Base-by-base conservation (phyloP, 441 rosid genomes). In the Eruca vesicaria region DNA sequence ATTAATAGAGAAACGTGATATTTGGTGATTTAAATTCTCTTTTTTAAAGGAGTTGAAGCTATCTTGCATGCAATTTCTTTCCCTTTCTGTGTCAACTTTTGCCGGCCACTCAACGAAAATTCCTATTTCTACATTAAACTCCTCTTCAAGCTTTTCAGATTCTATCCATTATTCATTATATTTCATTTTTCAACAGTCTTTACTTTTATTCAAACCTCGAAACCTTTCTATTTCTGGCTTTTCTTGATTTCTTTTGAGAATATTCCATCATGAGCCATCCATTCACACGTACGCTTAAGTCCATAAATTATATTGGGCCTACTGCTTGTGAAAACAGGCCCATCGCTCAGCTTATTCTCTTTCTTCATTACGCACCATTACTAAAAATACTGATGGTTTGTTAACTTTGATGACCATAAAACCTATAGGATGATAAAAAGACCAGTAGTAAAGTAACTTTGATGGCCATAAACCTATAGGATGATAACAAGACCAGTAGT, bases 61-160 rank as follows among this genome's bases (percentile, higher is more conserved):
- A 77, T 66, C 72, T 77, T 71, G 77, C 80, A 77, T 77, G 80
- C 80, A 71, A 66, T 71, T 48, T 72, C 19, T 77, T 66, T 71
- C 72, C 26, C 69, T 77, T 66, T 66, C 20, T 71, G 50, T 66
- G 73, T 66, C 80, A 70, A 71, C 68, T 77, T 77, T 77, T 77
- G 80, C 76, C 76, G 73, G 72, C 80, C 76, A 77, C 69, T 77
- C 73, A 50, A 33, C 77, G 73, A 77, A 77, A 71, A 71, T 77
- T 66, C 76, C 29, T 66, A 23, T 32, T 48, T 70, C 20, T 75
- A 55, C 58, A 29, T 62, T 15, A 62, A 20, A 36, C 58, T 69
- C 71, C 18, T 70, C 55, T 65, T 16, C 14, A 53, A 69, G 67
- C 75, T 75, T 48, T 57, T 21, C 55, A 45, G 66, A 63, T 76